Evolutionary conservation across 2,329 filamentous ascomycete genomes (phyloP).

Genomic region (Fusarium verticillioides): DNA sequence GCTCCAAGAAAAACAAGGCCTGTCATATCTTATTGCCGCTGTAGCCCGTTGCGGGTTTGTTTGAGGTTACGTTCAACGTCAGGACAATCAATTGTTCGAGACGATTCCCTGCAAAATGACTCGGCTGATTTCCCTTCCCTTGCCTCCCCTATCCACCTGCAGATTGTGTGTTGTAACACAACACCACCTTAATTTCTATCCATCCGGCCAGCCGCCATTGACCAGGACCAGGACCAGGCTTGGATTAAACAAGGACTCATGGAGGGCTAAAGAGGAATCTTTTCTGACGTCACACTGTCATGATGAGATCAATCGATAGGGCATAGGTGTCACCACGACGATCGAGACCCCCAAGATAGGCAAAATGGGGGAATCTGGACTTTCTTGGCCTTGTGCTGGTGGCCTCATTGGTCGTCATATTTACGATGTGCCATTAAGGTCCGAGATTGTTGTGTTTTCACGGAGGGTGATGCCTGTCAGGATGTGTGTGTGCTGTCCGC

Average conservation of each 20-base stretch:
- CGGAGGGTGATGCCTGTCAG: slow-evolving; percentile 9
- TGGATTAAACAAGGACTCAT: slow-evolving; percentile 8
- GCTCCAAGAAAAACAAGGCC: slow-evolving; percentile 27
- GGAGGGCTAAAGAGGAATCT: background rate
- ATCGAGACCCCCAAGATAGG: slow-evolving; percentile 21
- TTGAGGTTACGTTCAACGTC: slow-evolving; percentile 36
- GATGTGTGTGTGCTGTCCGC: slow-evolving; percentile 28
- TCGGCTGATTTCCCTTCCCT: slow-evolving; percentile 13
- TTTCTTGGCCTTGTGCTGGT: background rate
- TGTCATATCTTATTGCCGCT: slow-evolving; percentile 26
- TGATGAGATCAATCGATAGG: slow-evolving; percentile 34
- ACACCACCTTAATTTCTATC: slow-evolving; percentile 7
- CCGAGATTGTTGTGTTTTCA: background rate
- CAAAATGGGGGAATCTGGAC: background rate
- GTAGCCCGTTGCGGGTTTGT: slow-evolving; percentile 11
- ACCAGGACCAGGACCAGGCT: background rate
- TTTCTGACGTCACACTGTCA: slow-evolving; percentile 38
- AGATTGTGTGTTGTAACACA: background rate
- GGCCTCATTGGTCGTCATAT: slow-evolving; percentile 15
- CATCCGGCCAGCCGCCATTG: background rate
- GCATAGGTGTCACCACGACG: slow-evolving; percentile 18
- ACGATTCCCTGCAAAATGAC: slow-evolving; percentile 23
- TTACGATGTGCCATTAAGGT: slow-evolving; percentile 6
- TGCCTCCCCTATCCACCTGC: background rate
- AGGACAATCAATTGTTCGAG: slow-evolving; percentile 15